A percentile compares a stretch with the other conserved stretches of the same genome.
Conservation (phyloP, 495 filamentous ascomycete genomes). For the Neurospora sp. region DNA sequence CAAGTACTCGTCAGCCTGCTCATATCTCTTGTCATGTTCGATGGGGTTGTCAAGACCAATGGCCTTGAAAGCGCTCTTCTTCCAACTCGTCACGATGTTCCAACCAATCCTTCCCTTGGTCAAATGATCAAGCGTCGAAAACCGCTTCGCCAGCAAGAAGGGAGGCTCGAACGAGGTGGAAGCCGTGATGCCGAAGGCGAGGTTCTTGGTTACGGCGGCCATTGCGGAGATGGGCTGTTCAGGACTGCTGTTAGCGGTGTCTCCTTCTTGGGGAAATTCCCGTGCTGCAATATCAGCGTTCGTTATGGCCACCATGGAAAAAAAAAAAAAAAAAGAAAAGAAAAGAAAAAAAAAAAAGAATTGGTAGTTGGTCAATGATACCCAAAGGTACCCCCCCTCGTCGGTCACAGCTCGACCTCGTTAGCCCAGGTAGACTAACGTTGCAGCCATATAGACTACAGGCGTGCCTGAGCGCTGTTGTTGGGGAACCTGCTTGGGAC, state of each 20-base stretch:
- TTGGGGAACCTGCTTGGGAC: background rate
- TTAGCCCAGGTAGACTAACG: background rate
- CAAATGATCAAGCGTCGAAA: slow-evolving; percentile 55
- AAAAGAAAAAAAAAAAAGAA: too few relatives aligned
- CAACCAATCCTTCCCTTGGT: slow-evolving; percentile 50
- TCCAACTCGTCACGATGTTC: slow-evolving; percentile 58
- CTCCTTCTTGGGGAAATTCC: background rate
- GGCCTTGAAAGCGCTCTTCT: slow-evolving; percentile 48
- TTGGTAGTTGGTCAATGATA: background rate
- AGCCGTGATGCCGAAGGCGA: slow-evolving; percentile 45
- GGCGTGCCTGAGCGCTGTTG: background rate
- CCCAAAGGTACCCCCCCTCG: background rate
- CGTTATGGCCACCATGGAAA: background rate
- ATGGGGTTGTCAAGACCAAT: slow-evolving; percentile 47
- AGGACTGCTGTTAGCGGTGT: background rate
- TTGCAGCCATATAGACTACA: background rate
- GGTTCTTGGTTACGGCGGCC: slow-evolving; percentile 46
- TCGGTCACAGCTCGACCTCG: background rate
- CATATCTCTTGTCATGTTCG: slow-evolving; percentile 53
- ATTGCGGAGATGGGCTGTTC: slow-evolving; percentile 37
- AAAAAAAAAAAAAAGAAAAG: background rate
- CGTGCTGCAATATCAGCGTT: background rate
- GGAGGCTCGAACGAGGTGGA: slow-evolving; percentile 52
- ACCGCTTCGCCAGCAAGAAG: slow-evolving; percentile 47
- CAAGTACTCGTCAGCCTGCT: slow-evolving; percentile 52